These are phyloP conservation scores for Penicillium decumbens DNA, from an alignment of 2,329 filamentous ascomycete species.

Conservation along the genomic window DNA sequence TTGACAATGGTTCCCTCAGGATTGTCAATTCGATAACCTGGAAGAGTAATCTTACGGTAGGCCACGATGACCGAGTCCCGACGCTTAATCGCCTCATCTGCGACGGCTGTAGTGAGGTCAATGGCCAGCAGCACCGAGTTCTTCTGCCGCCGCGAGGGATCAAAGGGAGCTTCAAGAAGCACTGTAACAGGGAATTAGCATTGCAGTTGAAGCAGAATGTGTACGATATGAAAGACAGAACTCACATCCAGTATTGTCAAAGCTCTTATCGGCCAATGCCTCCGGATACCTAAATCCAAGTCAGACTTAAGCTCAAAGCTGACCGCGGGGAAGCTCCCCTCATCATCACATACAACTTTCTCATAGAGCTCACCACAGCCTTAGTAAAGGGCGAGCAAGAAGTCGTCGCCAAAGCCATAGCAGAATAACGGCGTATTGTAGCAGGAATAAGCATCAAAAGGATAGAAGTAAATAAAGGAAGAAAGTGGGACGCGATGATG, in stretches of 20 bases:
- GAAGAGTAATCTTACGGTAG: conserved; percentile 63
- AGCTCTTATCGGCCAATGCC: conserved; percentile 78
- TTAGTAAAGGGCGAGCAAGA: conserved; percentile 57
- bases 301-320: conserved; percentile 9
- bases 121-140: conserved; percentile 77
- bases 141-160: conserved; percentile 52
- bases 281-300: conserved; percentile 68
- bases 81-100: conserved; percentile 77
- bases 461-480: conserved; percentile 3
- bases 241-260: conserved; percentile 87
- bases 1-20: background rate
- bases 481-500: conserved; percentile 3
- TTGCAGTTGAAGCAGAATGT: background rate
- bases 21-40: background rate
- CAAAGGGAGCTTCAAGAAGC: conserved; percentile 64
- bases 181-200: conserved; percentile 43
- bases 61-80: conserved; percentile 75
- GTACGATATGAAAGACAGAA: background rate
- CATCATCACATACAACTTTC: conserved; percentile 60
- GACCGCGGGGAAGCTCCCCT: conserved; percentile 5
- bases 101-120: conserved; percentile 83
- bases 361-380: conserved; percentile 73
- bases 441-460: conserved; percentile 22
- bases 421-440: conserved; percentile 24
- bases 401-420: conserved; percentile 33